Evolutionary conservation across 2,329 filamentous ascomycete genomes (phyloP), one percentile per base, ranked within the genome.

Genomic region (Paecilomyces dactylethromorphus): DNA sequence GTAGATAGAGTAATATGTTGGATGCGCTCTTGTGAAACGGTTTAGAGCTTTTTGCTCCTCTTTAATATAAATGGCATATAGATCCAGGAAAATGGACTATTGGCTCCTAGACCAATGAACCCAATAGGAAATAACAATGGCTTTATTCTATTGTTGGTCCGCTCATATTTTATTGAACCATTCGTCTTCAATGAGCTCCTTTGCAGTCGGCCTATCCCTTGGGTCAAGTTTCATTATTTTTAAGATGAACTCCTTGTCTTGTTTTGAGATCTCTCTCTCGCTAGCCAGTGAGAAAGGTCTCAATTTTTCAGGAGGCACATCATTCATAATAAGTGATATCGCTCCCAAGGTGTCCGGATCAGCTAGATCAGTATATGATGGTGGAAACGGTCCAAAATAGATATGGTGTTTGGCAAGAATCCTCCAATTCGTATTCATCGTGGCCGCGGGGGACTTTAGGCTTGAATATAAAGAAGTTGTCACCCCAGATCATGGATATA

Each of bases 141-240:
- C 26, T 29, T 29, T 29, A 29, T 4, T 29, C 2, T 7, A 29
- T 2, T 29, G 26, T 7, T 33, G 13, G 7, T 33, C 6, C 32
- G 32, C 32, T 13, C 32, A 33, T 11, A 8, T 15, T 5, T 33
- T 11, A 58, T 62, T 22, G 66, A 76, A 75, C 73, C 74, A 78
- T 26, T 68, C 64, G 60, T 77, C 75, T 54, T 69, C 61, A 35
- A 77, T 61, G 31, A 78, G 62, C 53, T 75, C 68, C 58, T 66
- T 67, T 31, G 73, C 76, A 6, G 72, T 72, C 7, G 74, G 76
- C 32, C 75, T 66, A 59, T 79, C 76, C 58, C 76, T 69, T 51
- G 71, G 74, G 60, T 79, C 75, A 6, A 79, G 66, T 60, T 72
- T 78, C 75, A 79, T 78, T 18, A 79, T 75, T 62, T 70, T 78